phyloP scores from a whole-genome alignment of 2,329 filamentous ascomycete genomes.

The Emydomyces testavorans region DNA sequence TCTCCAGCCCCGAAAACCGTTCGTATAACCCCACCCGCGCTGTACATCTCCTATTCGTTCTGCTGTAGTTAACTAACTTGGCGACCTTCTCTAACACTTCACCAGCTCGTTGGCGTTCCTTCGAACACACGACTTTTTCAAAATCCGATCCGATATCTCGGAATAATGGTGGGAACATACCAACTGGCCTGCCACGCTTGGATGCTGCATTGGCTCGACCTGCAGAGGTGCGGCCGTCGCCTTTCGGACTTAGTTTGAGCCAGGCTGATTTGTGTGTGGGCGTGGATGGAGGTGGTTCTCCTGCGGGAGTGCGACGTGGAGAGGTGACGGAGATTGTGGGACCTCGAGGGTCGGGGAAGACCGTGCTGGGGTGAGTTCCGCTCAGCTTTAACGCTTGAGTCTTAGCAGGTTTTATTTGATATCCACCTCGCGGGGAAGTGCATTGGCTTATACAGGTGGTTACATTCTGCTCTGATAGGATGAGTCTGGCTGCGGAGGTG shows the following conservation, averaged over 20 bases:
- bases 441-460: conserved; percentile 16
- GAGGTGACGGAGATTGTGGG: conserved; percentile 82
- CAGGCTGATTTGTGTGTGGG: background rate
- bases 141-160: background rate
- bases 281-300: conserved; percentile 7
- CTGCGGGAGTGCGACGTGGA: conserved; percentile 57
- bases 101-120: background rate
- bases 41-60: too few species aligned
- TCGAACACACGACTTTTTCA: background rate
- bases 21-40: conserved; percentile 15
- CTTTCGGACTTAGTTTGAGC: conserved; percentile 1
- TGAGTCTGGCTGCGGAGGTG: conserved; percentile 57
- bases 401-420: background rate
- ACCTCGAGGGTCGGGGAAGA: conserved; percentile 76
- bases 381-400: background rate
- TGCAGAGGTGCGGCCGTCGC: background rate
- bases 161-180: conserved; percentile 28
- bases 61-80: too few species aligned
- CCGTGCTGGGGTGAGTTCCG: conserved; percentile 57
- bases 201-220: conserved; percentile 29
- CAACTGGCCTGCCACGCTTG: conserved; percentile 46
- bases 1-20: conserved; percentile 25
- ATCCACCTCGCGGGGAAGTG: conserved; percentile 11
- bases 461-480: conserved; percentile 39
- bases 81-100: conserved; percentile 14